Evolutionary conservation across 352 stramenopile genomes (phyloP), one percentile per base, ranked within the genome.

Genomic region (Phytopythium kandeliae): DNA sequence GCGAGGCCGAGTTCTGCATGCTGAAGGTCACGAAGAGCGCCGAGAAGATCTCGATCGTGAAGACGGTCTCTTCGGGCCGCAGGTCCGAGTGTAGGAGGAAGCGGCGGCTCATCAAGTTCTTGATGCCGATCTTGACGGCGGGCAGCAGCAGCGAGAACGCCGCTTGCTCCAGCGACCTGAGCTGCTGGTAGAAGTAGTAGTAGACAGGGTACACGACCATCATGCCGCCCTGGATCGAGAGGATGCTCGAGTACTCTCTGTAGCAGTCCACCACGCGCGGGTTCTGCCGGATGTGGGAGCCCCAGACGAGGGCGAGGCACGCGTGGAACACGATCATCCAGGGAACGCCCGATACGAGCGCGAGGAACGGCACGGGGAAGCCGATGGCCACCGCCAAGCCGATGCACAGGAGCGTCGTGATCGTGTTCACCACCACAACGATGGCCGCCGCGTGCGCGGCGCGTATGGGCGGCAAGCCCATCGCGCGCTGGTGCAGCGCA

Each of bases 331-430:
- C 15, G 47, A 69, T 65, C 57, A 57, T 62, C 2, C 58, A 35
- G 5, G 62, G 62, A 51, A 58, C 63, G 0, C 47, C 63, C 10
- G 78, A 25, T 3, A 74, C 43, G 2, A 76, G 58, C n/a, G n/a
- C n/a, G n/a, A 64, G 67, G 41, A 84, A 84, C 11, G 69, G 64
- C 15, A 80, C 24, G 17, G 63, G 69, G 30, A 77, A 78, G 4
- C 58, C 69, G 17, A 79, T 66, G 21, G 28, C 28, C 28, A 22
- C 30, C 30, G 38, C 55, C 10, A 63, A 37, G 5, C 24, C 45
- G 22, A 56, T 60, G 9, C 58, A 44, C 0, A 48, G 25, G 7
- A 25, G 25, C 19, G 26, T 36, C 3, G 25, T 25, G 11, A 24
- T 17, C 5, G 36, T 16, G 0, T 40, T 53, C 12, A 58, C 47